A percentile compares a stretch with the other conserved stretches of the same genome.
Evolutionary conservation across 2,329 filamentous ascomycete genomes (phyloP).

Genomic region (Xylaria sp.): DNA sequence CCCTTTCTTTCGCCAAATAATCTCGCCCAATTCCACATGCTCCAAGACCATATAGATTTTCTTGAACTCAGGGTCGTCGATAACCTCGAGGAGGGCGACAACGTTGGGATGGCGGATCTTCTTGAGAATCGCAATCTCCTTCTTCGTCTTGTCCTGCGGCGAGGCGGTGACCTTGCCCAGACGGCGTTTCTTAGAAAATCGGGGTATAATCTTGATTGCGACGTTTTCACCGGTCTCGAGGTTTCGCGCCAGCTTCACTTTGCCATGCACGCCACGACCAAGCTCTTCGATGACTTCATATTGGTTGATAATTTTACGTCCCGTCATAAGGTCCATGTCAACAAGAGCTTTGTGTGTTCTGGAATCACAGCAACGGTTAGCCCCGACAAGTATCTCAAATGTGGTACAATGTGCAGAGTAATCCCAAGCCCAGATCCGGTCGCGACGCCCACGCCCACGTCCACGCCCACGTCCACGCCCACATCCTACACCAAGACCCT

Average conservation of each 20-base stretch:
- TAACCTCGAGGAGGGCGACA: conserved; percentile 92
- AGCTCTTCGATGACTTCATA: conserved; percentile 98
- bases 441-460: not conserved
- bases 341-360: conserved; percentile 90
- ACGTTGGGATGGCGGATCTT: conserved; percentile 98
- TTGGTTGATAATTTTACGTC: conserved; percentile 95
- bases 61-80: conserved; percentile 92
- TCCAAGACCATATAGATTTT: conserved; percentile 99
- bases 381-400: conserved; percentile 1
- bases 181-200: conserved; percentile 89
- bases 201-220: conserved; percentile 97
- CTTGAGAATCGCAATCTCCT: conserved; percentile 96
- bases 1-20: conserved; percentile 90
- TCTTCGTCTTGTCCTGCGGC: conserved; percentile 80
- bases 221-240: conserved; percentile 76
- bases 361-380: conserved; percentile 13
- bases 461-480: not conserved
- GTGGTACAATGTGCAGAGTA: conserved; percentile 1
- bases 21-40: conserved; percentile 91
- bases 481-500: not conserved
- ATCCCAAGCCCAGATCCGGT: conserved; percentile 1
- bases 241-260: conserved; percentile 92
- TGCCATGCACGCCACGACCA: conserved; percentile 92
- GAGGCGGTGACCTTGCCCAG: conserved; percentile 79
- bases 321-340: conserved; percentile 84